Percentiles rank a stretch among this genome's conserved stretches.
Evolutionary conservation across 495 filamentous ascomycete genomes (phyloP).

Genomic region (Penicillium fimorum): DNA sequence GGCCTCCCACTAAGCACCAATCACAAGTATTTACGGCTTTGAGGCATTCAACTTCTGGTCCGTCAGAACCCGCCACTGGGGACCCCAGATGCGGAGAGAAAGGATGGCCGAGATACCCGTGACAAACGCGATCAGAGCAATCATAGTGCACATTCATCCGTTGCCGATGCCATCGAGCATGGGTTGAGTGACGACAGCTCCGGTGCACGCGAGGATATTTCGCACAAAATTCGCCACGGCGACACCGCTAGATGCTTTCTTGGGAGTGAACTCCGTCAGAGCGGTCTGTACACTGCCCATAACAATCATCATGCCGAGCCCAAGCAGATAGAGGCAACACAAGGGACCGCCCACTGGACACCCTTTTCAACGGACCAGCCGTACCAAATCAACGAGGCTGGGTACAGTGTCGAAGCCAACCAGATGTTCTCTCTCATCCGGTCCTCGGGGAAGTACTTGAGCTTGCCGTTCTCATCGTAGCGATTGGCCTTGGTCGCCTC

Average conservation of each 20-base stretch:
- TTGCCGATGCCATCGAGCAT: background rate
- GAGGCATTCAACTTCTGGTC: too few species aligned
- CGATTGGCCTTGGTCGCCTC: background rate
- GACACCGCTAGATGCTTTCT: background rate
- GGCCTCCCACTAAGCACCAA: too few species aligned
- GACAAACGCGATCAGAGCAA: constrained; percentile 5
- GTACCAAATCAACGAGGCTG: background rate
- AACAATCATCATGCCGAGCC: too few species aligned
- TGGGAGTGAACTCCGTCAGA: background rate
- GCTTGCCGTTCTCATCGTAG: background rate
- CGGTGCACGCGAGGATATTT: background rate
- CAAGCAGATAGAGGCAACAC: too few species aligned
- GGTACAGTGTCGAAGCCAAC: background rate
- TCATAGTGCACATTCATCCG: background rate
- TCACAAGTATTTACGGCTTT: too few species aligned
- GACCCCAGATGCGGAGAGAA: too few species aligned
- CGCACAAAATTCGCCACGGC: background rate
- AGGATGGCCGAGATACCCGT: background rate
- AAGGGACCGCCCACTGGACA: background rate
- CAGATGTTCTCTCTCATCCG: background rate
- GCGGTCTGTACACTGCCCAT: too few species aligned
- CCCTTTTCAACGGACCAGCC: background rate
- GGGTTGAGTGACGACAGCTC: background rate
- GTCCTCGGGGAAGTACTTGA: background rate
- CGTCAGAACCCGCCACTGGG: too few species aligned